These are phyloP conservation scores for Lasiosphaeriaceae sp. DNA, from an alignment of 495 filamentous ascomycete species.

Conservation along the genomic window DNA sequence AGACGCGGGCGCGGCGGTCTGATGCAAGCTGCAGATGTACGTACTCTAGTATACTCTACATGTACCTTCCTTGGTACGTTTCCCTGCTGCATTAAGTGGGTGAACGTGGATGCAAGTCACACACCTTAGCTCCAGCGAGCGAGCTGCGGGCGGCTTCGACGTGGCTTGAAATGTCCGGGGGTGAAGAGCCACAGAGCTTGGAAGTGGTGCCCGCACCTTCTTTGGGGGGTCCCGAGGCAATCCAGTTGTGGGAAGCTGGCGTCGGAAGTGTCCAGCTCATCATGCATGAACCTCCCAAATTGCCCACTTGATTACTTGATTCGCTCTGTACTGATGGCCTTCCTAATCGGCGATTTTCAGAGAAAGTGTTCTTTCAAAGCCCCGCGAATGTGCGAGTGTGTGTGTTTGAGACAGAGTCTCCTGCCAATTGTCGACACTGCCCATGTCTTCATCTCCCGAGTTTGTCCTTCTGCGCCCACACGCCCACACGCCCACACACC, in stretches of 20 bases:
- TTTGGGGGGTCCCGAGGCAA: neutral
- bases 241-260: neutral
- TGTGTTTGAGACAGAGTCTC: no score
- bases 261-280: conserved; percentile 10
- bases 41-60: no score
- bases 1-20: neutral
- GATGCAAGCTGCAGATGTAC: no score
- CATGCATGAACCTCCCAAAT: conserved; percentile 33
- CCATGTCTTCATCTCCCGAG: no score
- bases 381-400: neutral
- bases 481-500: no score
- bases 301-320: neutral
- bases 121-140: neutral
- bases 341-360: neutral
- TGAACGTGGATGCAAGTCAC: neutral
- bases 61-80: no score
- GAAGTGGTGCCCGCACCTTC: neutral
- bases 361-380: neutral
- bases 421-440: neutral
- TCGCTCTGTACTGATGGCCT: neutral
- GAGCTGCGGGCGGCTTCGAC: neutral
- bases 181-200: neutral
- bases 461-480: no score
- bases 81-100: no score
- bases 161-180: neutral